Percentiles rank a stretch among this genome's conserved stretches.
These are phyloP conservation scores for Globisporangium acanthophoron DNA, from an alignment of 352 stramenopile genomes.

Conservation along the genomic window DNA sequence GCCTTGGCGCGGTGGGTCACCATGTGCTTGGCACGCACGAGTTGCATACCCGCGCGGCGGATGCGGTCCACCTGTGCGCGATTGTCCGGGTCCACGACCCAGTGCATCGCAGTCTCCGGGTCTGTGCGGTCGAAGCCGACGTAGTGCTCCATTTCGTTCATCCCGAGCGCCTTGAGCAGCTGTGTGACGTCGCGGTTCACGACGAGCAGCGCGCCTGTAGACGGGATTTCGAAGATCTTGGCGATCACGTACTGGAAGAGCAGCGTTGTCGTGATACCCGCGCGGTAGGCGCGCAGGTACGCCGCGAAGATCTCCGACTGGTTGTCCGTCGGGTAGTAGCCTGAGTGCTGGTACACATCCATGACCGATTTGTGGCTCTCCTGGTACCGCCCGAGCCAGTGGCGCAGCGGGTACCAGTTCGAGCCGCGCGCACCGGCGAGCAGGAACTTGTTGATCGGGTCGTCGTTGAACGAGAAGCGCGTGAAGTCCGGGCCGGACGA, in stretches of 20 bases:
- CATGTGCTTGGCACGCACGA: slow-evolving; percentile 51
- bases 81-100: slow-evolving; percentile 45
- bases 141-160: slow-evolving; percentile 59
- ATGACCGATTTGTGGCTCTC: slow-evolving; percentile 35
- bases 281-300: slow-evolving; percentile 67
- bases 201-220: slow-evolving; percentile 54
- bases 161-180: slow-evolving; percentile 42
- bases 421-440: slow-evolving; percentile 46
- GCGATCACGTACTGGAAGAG: slow-evolving; percentile 76
- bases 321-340: slow-evolving; percentile 53
- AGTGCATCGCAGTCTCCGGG: slow-evolving; percentile 41
- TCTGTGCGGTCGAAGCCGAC: slow-evolving; percentile 53
- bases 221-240: slow-evolving; percentile 80
- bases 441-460: slow-evolving; percentile 73
- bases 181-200: slow-evolving; percentile 58
- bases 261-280: slow-evolving; percentile 63
- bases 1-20: slow-evolving; percentile 52
- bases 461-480: slow-evolving; percentile 50
- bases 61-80: slow-evolving; percentile 50
- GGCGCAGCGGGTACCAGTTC: slow-evolving; percentile 60
- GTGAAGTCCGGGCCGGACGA: slow-evolving; percentile 59
- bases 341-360: slow-evolving; percentile 58
- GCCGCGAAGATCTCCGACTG: slow-evolving; percentile 61
- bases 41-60: slow-evolving; percentile 45
- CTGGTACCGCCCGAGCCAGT: slow-evolving; percentile 61